Evolutionary conservation across 192 early-diverging fungal species (phyloP).

Genomic region (Kickxella alabastrina): DNA sequence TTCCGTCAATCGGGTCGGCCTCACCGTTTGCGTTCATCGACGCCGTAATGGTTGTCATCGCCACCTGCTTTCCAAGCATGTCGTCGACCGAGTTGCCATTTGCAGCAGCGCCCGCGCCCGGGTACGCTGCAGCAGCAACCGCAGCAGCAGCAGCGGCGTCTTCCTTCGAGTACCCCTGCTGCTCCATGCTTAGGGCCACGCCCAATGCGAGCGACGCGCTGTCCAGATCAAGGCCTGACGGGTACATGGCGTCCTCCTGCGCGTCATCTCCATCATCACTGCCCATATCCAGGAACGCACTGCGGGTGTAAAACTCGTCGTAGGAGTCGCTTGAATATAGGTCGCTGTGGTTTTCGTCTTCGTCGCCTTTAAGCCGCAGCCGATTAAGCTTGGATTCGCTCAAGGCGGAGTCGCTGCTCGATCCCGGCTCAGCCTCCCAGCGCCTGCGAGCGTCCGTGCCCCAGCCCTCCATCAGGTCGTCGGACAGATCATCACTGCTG

Average conservation of each 20-base stretch:
- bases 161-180: slow-evolving; percentile 51
- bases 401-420: slow-evolving; percentile 22
- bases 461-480: slow-evolving; percentile 42
- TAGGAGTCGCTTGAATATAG: slow-evolving; percentile 45
- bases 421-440: slow-evolving; percentile 16
- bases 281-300: slow-evolving; percentile 33
- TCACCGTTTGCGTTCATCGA: slow-evolving; percentile 51
- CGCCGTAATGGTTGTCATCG: slow-evolving; percentile 42
- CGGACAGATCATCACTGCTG: slow-evolving; percentile 19
- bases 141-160: slow-evolving; percentile 35
- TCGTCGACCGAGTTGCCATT: neutral
- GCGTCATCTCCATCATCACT: slow-evolving; percentile 10
- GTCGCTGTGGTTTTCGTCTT: slow-evolving; percentile 28
- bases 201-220: slow-evolving; percentile 48
- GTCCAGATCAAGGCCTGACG: slow-evolving; percentile 34
- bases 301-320: slow-evolving; percentile 42
- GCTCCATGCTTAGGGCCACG: slow-evolving; percentile 52
- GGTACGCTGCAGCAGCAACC: slow-evolving; percentile 36
- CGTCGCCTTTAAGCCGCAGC: slow-evolving; percentile 30
- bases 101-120: slow-evolving; percentile 2
- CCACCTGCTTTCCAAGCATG: slow-evolving; percentile 10
- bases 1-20: slow-evolving; percentile 50
- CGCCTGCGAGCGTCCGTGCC: slow-evolving; percentile 24
- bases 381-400: slow-evolving; percentile 30
- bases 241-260: slow-evolving; percentile 14